These are phyloP conservation scores for Schizophyllum commune DNA, from an alignment of 1,284 basidiomycete genomes.

Conservation along the genomic window DNA sequence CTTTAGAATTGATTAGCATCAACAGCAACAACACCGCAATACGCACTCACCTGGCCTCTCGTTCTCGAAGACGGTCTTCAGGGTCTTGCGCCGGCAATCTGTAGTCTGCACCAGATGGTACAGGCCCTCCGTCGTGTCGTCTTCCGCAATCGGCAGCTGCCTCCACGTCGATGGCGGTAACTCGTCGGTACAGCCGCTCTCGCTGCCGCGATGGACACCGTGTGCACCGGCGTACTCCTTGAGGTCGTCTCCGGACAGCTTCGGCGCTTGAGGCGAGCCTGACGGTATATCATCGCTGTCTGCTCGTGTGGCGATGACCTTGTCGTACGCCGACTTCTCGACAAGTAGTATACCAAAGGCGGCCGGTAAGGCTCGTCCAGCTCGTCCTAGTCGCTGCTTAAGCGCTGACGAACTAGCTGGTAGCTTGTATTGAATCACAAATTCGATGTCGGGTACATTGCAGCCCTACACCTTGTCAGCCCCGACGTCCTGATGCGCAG, in stretches of 20 bases:
- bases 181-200: too few relatives aligned
- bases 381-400: slow-evolving; percentile 23
- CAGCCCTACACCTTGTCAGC: slow-evolving; percentile 19
- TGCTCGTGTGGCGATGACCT: too few relatives aligned
- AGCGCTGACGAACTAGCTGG: slow-evolving; percentile 19
- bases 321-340: slow-evolving; percentile 18
- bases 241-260: not conserved
- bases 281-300: slow-evolving; percentile 14
- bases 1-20: not conserved
- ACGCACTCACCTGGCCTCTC: not conserved
- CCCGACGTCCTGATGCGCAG: too few relatives aligned
- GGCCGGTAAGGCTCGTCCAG: slow-evolving; percentile 22
- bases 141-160: not conserved
- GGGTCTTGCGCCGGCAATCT: slow-evolving; percentile 15
- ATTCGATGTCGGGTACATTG: slow-evolving; percentile 24
- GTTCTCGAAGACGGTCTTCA: slow-evolving; percentile 14
- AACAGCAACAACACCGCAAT: not conserved
- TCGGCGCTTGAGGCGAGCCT: too few relatives aligned
- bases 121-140: slow-evolving; percentile 16
- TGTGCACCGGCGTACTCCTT: not conserved
- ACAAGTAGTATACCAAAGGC: slow-evolving; percentile 23
- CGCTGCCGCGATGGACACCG: too few relatives aligned
- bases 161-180: too few relatives aligned
- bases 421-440: slow-evolving; percentile 27
- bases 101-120: slow-evolving; percentile 16